Base-by-base conservation (phyloP, 2,329 filamentous ascomycete genomes). In the Neonectria hederae region DNA sequence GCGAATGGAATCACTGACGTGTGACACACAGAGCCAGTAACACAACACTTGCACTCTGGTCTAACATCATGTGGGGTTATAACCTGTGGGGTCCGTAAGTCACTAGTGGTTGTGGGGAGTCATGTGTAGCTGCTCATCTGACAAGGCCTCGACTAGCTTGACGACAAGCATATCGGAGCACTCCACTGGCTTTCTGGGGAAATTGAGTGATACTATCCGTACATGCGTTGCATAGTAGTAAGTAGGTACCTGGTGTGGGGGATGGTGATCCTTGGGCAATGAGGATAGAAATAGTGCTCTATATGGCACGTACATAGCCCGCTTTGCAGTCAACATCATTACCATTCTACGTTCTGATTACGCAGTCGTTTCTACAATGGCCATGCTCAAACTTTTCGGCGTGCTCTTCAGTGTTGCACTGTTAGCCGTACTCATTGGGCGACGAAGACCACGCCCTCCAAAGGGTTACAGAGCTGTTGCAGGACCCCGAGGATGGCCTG, bases 401-500 rank as follows among this genome's bases (percentile, higher is more conserved):
- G 22, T 26, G 7, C 24, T 38, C 11, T 24, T 46, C 10, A 35
- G 17, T 5, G 28, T 56, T 19, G 28, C 40, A 13, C 11, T 56
- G 21, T 10, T 56, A 7, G 10, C 30, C 13, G 14, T 32, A 7
- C n/a, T 49, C 26, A 19, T 57, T 17, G 14, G 43, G 13, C n/a
- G 30, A 19, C 46, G 46, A 21, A 19, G 17, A 24, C 13, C 19
- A 14, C 35, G 35, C 35, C 5, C 21, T 2, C 43, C 43, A 14
- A 45, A 45, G 5, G 43, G 21, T 14, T 52, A 38, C 21, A 59
- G 19, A 30, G n/a, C 26, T 26, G n/a, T 55, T 4, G 43, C 52
- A 13, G 62, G 62, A 9, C 62, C 62, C 5, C 43, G 22, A 45
- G 46, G 40, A 13, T 13, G 24, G 6, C 63, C 63, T 2, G 5